Conservation (phyloP, 2,329 filamentous ascomycete species). For the Pseudovirgaria hyperparasitica region DNA sequence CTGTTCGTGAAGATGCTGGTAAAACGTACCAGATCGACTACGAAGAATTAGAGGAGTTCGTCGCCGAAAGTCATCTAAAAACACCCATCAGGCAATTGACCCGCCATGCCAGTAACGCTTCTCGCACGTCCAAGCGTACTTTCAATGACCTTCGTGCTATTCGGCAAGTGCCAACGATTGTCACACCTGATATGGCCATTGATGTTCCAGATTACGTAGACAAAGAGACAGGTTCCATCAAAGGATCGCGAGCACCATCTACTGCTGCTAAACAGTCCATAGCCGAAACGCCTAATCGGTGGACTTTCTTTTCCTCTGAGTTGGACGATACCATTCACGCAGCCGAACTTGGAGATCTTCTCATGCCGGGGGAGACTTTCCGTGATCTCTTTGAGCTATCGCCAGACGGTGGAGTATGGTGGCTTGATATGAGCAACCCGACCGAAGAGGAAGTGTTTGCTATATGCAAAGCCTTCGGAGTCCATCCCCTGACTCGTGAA, state of each 20-base stretch:
- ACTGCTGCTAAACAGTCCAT: conserved; percentile 20
- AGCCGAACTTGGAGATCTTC: conserved; percentile 71
- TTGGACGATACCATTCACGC: conserved; percentile 90
- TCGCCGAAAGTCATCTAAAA: conserved; percentile 44
- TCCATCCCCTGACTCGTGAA: conserved; percentile 90
- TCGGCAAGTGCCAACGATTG: conserved; percentile 17
- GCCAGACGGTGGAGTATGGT: conserved; percentile 79
- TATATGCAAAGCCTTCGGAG: conserved; percentile 86
- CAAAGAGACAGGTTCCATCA: no score
- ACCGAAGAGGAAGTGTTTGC: conserved; percentile 78
- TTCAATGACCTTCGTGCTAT: conserved; percentile 50
- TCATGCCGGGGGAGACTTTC: conserved; percentile 81
- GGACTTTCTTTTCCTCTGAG: conserved; percentile 94
- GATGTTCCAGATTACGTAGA: conserved; percentile 2
- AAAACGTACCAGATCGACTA: conserved; percentile 79
- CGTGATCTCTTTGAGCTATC: conserved; percentile 71
- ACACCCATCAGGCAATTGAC: conserved; percentile 32
- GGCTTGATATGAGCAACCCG: conserved; percentile 87
- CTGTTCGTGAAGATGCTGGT: conserved; percentile 56
- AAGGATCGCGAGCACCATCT: conserved; percentile 11
- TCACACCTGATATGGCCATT: conserved; percentile 8
- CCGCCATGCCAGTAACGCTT: conserved; percentile 18
- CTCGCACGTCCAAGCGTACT: conserved; percentile 35
- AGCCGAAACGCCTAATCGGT: conserved; percentile 53
- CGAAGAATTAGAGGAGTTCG: conserved; percentile 86